phyloP scores from a whole-genome alignment of 768 basidiomycete genomes.

The Tylopilus plumbeoviolaceoides region DNA sequence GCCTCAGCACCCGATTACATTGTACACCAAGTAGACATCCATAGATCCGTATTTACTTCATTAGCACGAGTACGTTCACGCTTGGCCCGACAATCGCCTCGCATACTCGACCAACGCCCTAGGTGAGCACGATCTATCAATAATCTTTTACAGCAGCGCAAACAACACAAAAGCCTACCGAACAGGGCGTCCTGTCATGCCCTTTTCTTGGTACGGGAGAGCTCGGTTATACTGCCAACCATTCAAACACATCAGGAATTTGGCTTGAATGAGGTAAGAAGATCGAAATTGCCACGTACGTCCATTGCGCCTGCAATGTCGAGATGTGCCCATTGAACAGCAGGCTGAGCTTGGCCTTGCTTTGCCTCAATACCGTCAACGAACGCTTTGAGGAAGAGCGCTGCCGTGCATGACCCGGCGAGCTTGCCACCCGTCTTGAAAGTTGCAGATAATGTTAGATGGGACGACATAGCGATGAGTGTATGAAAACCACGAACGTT shows the following conservation, averaged over 20 bases:
- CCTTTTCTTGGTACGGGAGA: slow-evolving; percentile 61
- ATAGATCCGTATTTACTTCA: background rate
- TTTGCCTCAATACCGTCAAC: slow-evolving; percentile 68
- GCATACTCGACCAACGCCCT: slow-evolving; percentile 34
- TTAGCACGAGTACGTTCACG: slow-evolving; percentile 13
- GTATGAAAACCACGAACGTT: slow-evolving; percentile 35
- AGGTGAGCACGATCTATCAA: background rate
- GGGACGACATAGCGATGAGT: background rate
- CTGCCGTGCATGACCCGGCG: slow-evolving; percentile 76
- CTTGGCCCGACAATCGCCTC: slow-evolving; percentile 22
- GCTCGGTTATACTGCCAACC: slow-evolving; percentile 43
- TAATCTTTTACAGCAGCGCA: background rate
- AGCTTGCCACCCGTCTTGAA: slow-evolving; percentile 64
- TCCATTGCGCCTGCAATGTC: slow-evolving; percentile 84
- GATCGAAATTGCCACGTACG: slow-evolving; percentile 35
- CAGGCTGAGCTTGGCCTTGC: slow-evolving; percentile 47
- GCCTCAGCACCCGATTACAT: too few species aligned
- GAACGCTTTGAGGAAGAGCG: slow-evolving; percentile 82
- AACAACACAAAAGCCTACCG: slow-evolving; percentile 44
- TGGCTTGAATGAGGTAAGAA: background rate
- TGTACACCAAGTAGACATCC: background rate
- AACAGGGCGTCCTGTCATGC: slow-evolving; percentile 79
- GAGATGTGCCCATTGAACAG: slow-evolving; percentile 80
- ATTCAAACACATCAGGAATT: background rate
- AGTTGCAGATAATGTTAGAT: background rate